Conservation (phyloP, 1,284 basidiomycete genomes). For the Apiotrichum domesticum region DNA sequence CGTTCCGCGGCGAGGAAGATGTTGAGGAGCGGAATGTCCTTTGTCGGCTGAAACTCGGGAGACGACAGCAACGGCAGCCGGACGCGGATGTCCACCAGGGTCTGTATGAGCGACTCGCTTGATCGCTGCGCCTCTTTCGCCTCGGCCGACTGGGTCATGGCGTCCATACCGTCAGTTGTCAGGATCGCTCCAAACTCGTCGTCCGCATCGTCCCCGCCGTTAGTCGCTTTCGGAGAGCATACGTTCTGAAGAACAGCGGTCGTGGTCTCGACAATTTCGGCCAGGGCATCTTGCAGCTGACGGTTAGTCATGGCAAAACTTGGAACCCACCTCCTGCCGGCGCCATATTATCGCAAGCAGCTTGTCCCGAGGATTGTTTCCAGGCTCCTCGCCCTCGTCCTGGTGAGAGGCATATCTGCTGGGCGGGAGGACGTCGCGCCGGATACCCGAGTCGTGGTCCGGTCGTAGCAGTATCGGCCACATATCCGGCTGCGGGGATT, state of each 20-base stretch:
- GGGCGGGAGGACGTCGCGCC: conserved; percentile 51
- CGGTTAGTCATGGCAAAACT: neutral
- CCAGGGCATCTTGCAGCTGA: conserved; percentile 5
- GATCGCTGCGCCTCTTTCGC: conserved; percentile 28
- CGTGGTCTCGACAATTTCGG: conserved; percentile 17
- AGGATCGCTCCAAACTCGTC: conserved; percentile 64
- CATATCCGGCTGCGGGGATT: conserved; percentile 28
- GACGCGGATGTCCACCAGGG: conserved; percentile 45
- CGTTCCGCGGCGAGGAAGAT: conserved; percentile 54
- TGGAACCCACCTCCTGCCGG: conserved; percentile 55
- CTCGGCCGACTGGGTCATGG: conserved; percentile 32
- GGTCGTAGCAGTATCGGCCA: conserved; percentile 61
- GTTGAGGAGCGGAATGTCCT: conserved; percentile 61
- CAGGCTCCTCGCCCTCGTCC: conserved; percentile 2
- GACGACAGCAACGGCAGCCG: conserved; percentile 52
- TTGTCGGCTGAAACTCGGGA: conserved; percentile 54
- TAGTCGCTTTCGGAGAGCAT: neutral
- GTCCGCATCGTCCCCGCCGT: conserved; percentile 23
- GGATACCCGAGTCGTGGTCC: conserved; percentile 61
- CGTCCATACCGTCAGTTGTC: conserved; percentile 42
- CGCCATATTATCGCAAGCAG: conserved; percentile 52
- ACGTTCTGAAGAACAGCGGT: conserved; percentile 1
- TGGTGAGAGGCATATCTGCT: conserved; percentile 9
- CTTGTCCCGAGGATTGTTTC: neutral
- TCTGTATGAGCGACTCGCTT: conserved; percentile 20